Evolutionary conservation across 495 filamentous ascomycete species (phyloP), one percentile per base, ranked within the genome.

Genomic region (Glonium stellatum): DNA sequence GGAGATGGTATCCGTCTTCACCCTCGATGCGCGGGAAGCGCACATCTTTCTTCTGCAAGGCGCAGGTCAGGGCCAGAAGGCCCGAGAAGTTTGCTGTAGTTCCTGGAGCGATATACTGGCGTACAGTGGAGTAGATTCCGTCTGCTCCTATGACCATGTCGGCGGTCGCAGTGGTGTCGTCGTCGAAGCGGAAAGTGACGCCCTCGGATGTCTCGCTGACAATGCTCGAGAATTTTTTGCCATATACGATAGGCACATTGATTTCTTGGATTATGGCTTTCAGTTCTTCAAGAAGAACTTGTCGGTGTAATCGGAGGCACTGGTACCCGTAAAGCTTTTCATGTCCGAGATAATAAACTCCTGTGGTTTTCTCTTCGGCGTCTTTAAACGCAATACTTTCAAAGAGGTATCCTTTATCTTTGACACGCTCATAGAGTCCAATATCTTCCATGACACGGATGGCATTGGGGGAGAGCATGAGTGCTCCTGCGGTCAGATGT

Each of bases 401-500:
- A 60, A 79, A 80, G 12, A 75, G 56, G 59, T 72, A 68, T 35
- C 65, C 58, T 22, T 51, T 25, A 23, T 58, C 11, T 27, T 57
- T 61, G 46, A 81, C 63, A 11, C 68, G 71, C 4, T 72, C 47
- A 65, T 78, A 82, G 18, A 77, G 67, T n/a, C 70, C 77, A 0
- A 81, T 46, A 9, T 52, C 44, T 46, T 82, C 76, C 5, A 82
- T 73, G 22, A 80, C 66, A 18, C 72, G 74, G 11, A 82, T 68
- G 4, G 77, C 77, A 52, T 82, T 81, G 47, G 79, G 76, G 0
- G 76, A 78, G 36, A 82, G 75, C 75, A 78, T 79, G 47, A 82
- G 66, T 5, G 77, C 80, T 4, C 81, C 80, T 8, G 75, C 78
- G 44, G 74, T 68, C 42, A 70, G 67, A 31, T 69, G 66, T 13